Evolutionary conservation across 1,284 basidiomycete genomes (phyloP).

Genomic region (Fistulinella cinereoalba): DNA sequence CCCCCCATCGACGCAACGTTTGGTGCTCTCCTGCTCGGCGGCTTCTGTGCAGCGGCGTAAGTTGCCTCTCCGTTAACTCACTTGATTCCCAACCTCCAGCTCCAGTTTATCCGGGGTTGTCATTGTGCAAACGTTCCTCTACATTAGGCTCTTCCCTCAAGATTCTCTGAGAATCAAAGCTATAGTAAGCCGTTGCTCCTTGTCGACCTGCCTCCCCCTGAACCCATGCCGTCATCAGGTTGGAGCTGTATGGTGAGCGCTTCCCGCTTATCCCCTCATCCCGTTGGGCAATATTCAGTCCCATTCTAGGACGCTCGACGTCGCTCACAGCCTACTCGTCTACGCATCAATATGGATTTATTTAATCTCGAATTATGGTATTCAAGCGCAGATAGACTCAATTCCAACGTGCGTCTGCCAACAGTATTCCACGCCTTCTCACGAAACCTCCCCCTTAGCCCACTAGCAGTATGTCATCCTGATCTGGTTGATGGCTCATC

Average conservation of each 20-base stretch:
- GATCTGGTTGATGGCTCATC: not conserved
- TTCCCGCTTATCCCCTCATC: not conserved
- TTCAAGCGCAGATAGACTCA: slow-evolving; percentile 20
- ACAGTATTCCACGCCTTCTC: not conserved
- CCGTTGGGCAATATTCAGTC: slow-evolving; percentile 1
- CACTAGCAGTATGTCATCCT: slow-evolving; percentile 39
- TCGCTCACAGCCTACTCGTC: slow-evolving; percentile 28
- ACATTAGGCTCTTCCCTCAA: slow-evolving; percentile 41
- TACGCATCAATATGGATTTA: slow-evolving; percentile 31
- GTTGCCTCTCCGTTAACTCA: not conserved
- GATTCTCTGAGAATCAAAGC: slow-evolving; percentile 36
- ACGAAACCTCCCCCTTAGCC: slow-evolving; percentile 27
- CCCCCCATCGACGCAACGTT: slow-evolving; percentile 28
- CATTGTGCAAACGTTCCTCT: slow-evolving; percentile 41
- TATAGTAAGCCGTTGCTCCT: slow-evolving; percentile 36
- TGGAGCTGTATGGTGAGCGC: slow-evolving; percentile 23
- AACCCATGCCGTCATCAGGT: slow-evolving; percentile 19
- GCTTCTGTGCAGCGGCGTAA: slow-evolving; percentile 40
- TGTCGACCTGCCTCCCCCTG: not conserved
- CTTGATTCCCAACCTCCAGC: not conserved
- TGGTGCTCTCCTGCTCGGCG: slow-evolving; percentile 45
- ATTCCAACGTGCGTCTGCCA: slow-evolving; percentile 23
- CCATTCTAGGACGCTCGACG: slow-evolving; percentile 24
- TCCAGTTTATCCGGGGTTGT: slow-evolving; percentile 46
- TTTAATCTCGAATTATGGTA: slow-evolving; percentile 29